Conservation (phyloP, 192 early-diverging fungal species). For the Dissophora ornata region DNA sequence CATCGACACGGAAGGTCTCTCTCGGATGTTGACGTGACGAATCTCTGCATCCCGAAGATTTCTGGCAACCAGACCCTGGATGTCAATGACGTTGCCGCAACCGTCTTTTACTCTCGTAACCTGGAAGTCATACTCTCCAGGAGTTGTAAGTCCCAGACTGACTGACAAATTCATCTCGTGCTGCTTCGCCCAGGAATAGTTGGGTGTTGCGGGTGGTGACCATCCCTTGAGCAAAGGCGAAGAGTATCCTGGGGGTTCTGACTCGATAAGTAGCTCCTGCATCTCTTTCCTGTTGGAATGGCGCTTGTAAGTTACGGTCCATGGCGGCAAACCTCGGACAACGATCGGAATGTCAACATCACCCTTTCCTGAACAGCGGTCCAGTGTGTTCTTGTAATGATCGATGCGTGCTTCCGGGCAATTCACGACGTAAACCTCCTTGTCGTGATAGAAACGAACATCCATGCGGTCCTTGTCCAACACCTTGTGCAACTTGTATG, state of each 20-base stretch:
- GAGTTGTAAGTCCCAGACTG: constrained; percentile 28
- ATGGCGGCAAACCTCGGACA: constrained; percentile 38
- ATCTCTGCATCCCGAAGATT: constrained; percentile 38
- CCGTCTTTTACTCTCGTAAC: constrained; percentile 37
- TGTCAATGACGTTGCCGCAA: constrained; percentile 35
- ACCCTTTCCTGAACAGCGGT: constrained; percentile 42
- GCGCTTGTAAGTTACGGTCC: constrained; percentile 37
- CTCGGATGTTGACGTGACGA: constrained; percentile 37
- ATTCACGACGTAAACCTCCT: constrained; percentile 36
- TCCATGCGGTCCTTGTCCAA: constrained; percentile 37
- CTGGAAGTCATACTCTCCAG: constrained; percentile 35
- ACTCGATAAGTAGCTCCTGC: constrained; percentile 34
- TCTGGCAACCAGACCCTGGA: constrained; percentile 22
- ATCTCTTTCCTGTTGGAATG: not conserved
- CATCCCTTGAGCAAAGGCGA: constrained; percentile 41
- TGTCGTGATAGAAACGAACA: constrained; percentile 32
- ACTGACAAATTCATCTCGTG: constrained; percentile 47
- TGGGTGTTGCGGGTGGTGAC: constrained; percentile 28
- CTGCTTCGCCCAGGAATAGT: constrained; percentile 40
- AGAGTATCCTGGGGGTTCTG: constrained; percentile 34
- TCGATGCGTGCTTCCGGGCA: constrained; percentile 43
- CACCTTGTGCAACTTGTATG: constrained; percentile 32
- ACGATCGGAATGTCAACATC: constrained; percentile 37
- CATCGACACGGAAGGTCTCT: constrained; percentile 27
- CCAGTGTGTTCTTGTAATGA: constrained; percentile 25